Evolutionary conservation across 208 protist genomes (phyloP), one percentile per base, ranked within the genome.

Genomic region (Porcisia hertigi): DNA sequence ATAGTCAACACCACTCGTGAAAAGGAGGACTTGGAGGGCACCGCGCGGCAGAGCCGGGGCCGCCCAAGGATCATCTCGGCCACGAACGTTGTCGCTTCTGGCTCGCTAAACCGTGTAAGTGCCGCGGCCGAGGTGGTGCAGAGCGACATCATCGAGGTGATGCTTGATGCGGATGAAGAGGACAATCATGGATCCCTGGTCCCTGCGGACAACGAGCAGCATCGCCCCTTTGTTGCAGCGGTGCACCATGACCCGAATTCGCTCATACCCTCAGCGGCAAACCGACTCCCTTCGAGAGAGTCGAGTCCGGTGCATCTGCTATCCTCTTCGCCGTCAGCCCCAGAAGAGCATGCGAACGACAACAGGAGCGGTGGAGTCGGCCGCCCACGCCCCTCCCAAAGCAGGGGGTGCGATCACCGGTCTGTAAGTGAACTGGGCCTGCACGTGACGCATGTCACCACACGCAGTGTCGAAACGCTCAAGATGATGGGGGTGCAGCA

Each of bases 211-310:
- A 72, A 69, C 45, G 81, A 80, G 76, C 74, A 65, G 18, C 77
- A 67, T 1, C 64, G 73, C 7, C 82, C 81, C 55, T 75, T 60
- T 23, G 70, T 75, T 12, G 73, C 69, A 4, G 75, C 75, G 23
- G 62, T 66, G 41, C 73, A 67, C 45, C 72, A 76, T 9, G 76
- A 77, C 5, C 74, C 85, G 54, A 77, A 80, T 2, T 71, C 79
- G 80, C 41, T 60, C 12, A 75, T 76, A 45, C 77, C 82, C 41
- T 83, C 77, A 25, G 74, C 78, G 23, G 81, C 75, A 14, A 81
- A 80, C 36, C 77, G 81, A 8, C 81, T 81, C 5, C 76, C 81
- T 20, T 79, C 64, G 57, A 84, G 82, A 78, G 79, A 79, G 59
- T 79, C 54, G 30, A 75, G 77, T 36, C 49, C 64, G 14, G 52